Percentiles rank a stretch among this genome's conserved stretches.
Evolutionary conservation across 345 rosid genomes (phyloP).

Genomic region (Eucalyptus curtisii): DNA sequence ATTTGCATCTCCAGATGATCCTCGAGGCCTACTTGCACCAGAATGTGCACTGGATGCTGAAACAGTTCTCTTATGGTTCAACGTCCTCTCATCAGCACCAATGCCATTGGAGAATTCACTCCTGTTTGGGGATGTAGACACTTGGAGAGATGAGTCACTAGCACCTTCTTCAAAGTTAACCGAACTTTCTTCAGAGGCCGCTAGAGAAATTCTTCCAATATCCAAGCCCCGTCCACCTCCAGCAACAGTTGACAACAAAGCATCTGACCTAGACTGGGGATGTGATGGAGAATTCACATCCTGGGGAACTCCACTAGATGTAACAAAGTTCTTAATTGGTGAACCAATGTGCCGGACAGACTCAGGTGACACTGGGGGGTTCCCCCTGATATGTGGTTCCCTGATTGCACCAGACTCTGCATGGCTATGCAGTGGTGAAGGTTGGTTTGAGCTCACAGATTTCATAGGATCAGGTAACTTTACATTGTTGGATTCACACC

Average conservation of each 20-base stretch:
- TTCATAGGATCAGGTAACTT: slow-evolving; percentile 70
- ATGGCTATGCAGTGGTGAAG: slow-evolving; percentile 37
- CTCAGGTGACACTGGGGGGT: slow-evolving; percentile 33
- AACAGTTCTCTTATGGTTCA: slow-evolving; percentile 45
- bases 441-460: slow-evolving; percentile 43
- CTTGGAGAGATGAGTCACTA: slow-evolving; percentile 28
- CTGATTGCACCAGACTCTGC: slow-evolving; percentile 28
- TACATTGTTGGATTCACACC: slow-evolving; percentile 91
- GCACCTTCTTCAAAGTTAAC: slow-evolving; percentile 27
- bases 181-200: slow-evolving; percentile 40
- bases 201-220: slow-evolving; percentile 29
- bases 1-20: slow-evolving; percentile 32
- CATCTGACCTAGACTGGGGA: slow-evolving; percentile 46
- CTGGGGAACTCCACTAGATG: slow-evolving; percentile 22
- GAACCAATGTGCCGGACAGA: slow-evolving; percentile 31
- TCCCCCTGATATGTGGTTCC: slow-evolving; percentile 7
- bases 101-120: slow-evolving; percentile 28
- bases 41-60: slow-evolving; percentile 41
- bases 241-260: slow-evolving; percentile 30
- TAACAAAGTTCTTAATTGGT: slow-evolving; percentile 20
- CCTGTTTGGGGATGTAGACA: slow-evolving; percentile 37
- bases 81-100: slow-evolving; percentile 18
- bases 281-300: slow-evolving; percentile 51
- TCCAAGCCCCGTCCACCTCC: slow-evolving; percentile 44
- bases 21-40: slow-evolving; percentile 36